Conservation (phyloP, 2,329 filamentous ascomycete species). For the Diaporthe capsici region DNA sequence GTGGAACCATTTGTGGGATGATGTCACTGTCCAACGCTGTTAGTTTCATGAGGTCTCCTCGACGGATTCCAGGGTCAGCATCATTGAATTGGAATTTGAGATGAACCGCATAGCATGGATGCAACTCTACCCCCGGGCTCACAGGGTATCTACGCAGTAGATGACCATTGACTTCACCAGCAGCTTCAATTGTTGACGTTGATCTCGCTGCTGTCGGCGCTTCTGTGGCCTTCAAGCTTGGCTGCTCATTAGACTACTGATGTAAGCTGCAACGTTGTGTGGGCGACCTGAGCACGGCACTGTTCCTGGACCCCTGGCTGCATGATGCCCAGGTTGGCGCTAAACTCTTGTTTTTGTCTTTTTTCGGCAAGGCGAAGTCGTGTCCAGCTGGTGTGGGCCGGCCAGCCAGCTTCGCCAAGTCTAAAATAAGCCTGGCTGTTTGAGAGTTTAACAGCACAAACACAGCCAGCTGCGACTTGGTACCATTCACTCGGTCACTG, state of each 20-base stretch:
- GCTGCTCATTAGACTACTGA: neutral
- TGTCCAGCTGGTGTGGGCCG: neutral
- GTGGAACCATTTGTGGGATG: slow-evolving; percentile 6
- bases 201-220: neutral
- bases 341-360: slow-evolving; percentile 22
- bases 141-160: neutral
- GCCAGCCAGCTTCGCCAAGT: neutral
- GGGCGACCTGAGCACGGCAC: slow-evolving; percentile 8
- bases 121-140: neutral
- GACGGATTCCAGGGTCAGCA: neutral
- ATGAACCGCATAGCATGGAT: neutral
- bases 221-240: neutral
- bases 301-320: slow-evolving; percentile 7
- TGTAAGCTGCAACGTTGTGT: neutral
- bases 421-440: slow-evolving; percentile 25
- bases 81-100: neutral
- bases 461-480: neutral
- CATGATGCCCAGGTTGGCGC: slow-evolving; percentile 28
- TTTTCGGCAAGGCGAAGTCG: slow-evolving; percentile 19
- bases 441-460: slow-evolving; percentile 1
- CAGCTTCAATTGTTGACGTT: neutral
- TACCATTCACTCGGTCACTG: neutral
- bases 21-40: slow-evolving; percentile 6
- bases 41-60: slow-evolving; percentile 15
- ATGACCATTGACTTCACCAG: neutral